Evolutionary conservation across 768 basidiomycete species (phyloP).

Genomic region (Rhizopogon salebrosus): DNA sequence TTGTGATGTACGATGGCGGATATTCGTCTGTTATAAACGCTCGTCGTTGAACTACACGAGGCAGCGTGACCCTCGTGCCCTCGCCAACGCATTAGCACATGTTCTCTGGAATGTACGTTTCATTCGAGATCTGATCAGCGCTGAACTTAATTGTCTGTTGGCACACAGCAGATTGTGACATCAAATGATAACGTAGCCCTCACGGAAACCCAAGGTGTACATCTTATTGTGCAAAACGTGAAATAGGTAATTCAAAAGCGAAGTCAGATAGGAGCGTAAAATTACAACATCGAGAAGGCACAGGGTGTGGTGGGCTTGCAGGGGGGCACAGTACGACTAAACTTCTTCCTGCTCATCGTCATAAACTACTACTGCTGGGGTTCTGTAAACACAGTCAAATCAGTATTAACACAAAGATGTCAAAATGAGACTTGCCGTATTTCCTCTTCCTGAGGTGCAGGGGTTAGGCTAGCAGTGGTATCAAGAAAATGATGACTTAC

Average conservation of each 20-base stretch:
- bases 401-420: background rate
- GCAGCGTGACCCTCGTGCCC: background rate
- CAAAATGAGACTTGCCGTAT: conserved; percentile 23
- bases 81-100: background rate
- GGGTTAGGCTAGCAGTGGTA: background rate
- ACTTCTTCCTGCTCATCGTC: conserved; percentile 16
- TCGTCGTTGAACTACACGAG: background rate
- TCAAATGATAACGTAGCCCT: background rate
- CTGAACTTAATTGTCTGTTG: background rate
- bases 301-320: background rate
- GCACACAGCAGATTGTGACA: background rate
- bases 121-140: background rate
- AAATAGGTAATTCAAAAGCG: background rate
- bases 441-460: conserved; percentile 28
- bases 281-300: background rate
- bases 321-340: background rate
- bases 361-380: conserved; percentile 26
- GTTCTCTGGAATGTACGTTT: background rate
- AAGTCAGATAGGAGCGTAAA: background rate
- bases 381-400: conserved; percentile 8
- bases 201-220: background rate
- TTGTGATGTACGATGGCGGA: background rate
- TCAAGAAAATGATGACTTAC: conserved; percentile 24
- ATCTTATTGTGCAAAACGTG: background rate
- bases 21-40: background rate